Base-by-base conservation (phyloP, 108 stramenopile genomes). In the Fistulifera pelliculosa region DNA sequence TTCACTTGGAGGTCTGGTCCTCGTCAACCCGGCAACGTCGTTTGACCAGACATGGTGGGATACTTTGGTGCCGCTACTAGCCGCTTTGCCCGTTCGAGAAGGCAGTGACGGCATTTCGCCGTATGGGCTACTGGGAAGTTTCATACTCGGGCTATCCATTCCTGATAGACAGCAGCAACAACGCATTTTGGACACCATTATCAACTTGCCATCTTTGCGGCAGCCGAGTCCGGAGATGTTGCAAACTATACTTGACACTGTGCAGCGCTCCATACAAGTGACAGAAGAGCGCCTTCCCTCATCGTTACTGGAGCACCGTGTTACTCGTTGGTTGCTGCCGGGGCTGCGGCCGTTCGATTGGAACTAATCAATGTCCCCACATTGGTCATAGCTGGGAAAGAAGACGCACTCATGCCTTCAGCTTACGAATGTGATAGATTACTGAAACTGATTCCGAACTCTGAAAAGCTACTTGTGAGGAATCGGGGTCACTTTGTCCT, bases 1-100 rank as follows among this genome's bases (percentile, higher is more conserved):
- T 24, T 19, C 18, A 14, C 47, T 83, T 2, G 56, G 81, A 42
- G 87, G 87, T 21, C 42, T 90, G 50, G 88, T 83, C 27, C 57
- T 94, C 39, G 73, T 94, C 10, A 94, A 94, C 55, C 94, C 94
- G 40, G 94, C 94, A 19, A 94, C 94, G 1, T 85, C 85, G 8
- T 88, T 90, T 62, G 86, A 90, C 40, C 56, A 81, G 38, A 83
- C 87, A 17, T 43, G 47, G 19, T 94, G 94, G 94, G 74, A 75
- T 31, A 54, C 60, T 22, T 25, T 83, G 14, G 84, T 69, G 0
- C 87, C 87, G 8, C 21, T 50, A 0, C 45, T 75, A 5, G 76
- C 77, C 18, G 65, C 60, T 4, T 64, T 86, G 17, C 77, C n/a
- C n/a, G n/a, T n/a, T 52, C 53, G 15, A 51, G 6, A 51, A 51